A percentile compares a stretch with the other conserved stretches of the same genome.
phyloP scores from a whole-genome alignment of 2,329 filamentous ascomycete genomes.

The Fusarium goolgardi region DNA sequence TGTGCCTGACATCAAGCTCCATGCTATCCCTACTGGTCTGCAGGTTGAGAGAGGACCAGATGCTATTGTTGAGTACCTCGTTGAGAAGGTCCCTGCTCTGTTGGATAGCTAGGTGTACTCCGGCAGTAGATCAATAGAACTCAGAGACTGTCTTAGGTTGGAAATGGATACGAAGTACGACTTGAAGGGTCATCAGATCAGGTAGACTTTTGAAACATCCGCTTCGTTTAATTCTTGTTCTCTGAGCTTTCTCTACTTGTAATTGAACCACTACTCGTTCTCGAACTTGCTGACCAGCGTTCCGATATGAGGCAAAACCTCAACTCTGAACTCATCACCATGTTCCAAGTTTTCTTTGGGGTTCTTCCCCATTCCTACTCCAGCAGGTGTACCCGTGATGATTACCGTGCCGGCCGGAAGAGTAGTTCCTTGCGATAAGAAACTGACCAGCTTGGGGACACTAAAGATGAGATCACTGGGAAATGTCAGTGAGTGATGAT shows the following conservation, averaged over 20 bases:
- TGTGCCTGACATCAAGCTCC: conserved; percentile 11
- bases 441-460: conserved; percentile 58
- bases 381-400: conserved; percentile 58
- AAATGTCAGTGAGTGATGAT: not conserved
- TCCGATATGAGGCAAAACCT: conserved; percentile 58
- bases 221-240: not conserved
- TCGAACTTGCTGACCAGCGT: conserved; percentile 52
- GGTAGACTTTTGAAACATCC: no score
- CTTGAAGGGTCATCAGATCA: not conserved
- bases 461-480: conserved; percentile 65
- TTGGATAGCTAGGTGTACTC: conserved; percentile 7
- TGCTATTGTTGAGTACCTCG: conserved; percentile 19
- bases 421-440: conserved; percentile 58
- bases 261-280: conserved; percentile 14
- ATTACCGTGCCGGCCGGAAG: conserved; percentile 56
- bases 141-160: no score
- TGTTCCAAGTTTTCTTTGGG: conserved; percentile 54
- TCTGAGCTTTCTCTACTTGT: not conserved
- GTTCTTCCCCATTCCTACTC: conserved; percentile 54
- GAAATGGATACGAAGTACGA: no score
- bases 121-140: not conserved
- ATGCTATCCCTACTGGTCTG: conserved; percentile 15
- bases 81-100: conserved; percentile 20
- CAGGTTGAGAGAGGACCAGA: conserved; percentile 16
- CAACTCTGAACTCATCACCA: conserved; percentile 58